Percentiles rank a stretch among this genome's conserved stretches.
These are phyloP conservation scores for Astrothelium macrocarpum DNA, from an alignment of 495 filamentous ascomycete species.

Conservation along the genomic window DNA sequence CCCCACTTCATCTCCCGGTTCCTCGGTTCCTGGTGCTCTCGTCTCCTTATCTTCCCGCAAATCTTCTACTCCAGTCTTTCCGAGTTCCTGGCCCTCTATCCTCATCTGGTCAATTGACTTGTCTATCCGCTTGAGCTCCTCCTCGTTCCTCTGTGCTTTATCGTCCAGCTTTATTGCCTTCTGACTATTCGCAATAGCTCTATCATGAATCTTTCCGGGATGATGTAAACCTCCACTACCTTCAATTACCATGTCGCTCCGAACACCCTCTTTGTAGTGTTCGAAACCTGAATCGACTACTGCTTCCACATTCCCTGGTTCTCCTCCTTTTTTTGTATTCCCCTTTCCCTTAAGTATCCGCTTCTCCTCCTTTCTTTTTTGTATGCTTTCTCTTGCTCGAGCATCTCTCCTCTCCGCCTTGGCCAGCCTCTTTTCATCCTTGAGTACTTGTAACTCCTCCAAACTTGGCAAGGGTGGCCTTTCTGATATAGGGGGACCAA, in stretches of 20 bases:
- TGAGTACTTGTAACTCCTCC: slow-evolving; percentile 48
- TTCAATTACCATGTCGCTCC: slow-evolving; percentile 4
- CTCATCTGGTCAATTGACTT: neutral
- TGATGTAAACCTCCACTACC: slow-evolving; percentile 4
- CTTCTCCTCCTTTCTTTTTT: neutral
- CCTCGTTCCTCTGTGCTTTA: slow-evolving; percentile 14
- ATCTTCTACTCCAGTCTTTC: neutral
- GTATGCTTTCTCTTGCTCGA: slow-evolving; percentile 7
- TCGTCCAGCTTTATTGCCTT: slow-evolving; percentile 17
- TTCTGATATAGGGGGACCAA: slow-evolving; percentile 50
- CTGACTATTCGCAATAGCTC: slow-evolving; percentile 21
- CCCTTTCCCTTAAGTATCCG: neutral
- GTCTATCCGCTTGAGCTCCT: neutral
- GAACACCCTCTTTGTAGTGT: neutral
- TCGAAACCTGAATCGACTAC: neutral
- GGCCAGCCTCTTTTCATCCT: slow-evolving; percentile 33
- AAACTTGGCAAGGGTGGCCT: slow-evolving; percentile 54
- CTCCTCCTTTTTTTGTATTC: slow-evolving; percentile 1
- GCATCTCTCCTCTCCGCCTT: slow-evolving; percentile 26
- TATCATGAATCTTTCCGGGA: slow-evolving; percentile 17
- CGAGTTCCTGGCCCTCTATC: neutral
- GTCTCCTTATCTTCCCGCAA: neutral
- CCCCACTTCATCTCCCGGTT: neutral
- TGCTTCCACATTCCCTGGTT: neutral
- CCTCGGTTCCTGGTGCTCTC: no score